Percentiles rank a stretch among this genome's conserved stretches.
phyloP scores from a whole-genome alignment of 1,284 basidiomycete genomes.

The Ustilago shanxiensis region DNA sequence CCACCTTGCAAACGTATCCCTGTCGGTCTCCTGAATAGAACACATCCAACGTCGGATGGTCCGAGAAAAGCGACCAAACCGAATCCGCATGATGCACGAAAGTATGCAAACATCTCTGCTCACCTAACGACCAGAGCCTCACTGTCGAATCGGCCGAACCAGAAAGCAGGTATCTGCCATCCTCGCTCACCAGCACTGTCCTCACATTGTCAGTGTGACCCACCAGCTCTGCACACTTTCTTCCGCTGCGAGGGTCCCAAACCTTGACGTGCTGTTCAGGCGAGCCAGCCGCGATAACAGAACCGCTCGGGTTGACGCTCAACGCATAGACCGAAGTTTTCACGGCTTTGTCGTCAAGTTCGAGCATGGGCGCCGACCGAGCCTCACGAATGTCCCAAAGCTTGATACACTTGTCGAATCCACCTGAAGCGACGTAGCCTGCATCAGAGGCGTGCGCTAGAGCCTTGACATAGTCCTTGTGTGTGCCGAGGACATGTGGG shows the following conservation, averaged over 20 bases:
- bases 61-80: slow-evolving; percentile 91
- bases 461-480: slow-evolving; percentile 91
- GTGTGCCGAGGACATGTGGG: slow-evolving; percentile 81
- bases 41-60: slow-evolving; percentile 86
- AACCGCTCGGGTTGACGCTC: slow-evolving; percentile 78
- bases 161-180: slow-evolving; percentile 78
- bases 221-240: slow-evolving; percentile 59
- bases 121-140: slow-evolving; percentile 92
- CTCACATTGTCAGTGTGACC: slow-evolving; percentile 98
- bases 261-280: slow-evolving; percentile 89
- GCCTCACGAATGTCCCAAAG: slow-evolving; percentile 78
- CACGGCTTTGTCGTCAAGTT: slow-evolving; percentile 47
- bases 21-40: slow-evolving; percentile 97
- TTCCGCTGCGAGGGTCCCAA: slow-evolving; percentile 84
- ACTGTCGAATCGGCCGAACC: slow-evolving; percentile 76
- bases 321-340: slow-evolving; percentile 69
- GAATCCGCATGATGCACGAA: slow-evolving; percentile 95
- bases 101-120: slow-evolving; percentile 91
- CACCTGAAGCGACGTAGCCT: slow-evolving; percentile 81
- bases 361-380: slow-evolving; percentile 60
- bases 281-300: slow-evolving; percentile 85
- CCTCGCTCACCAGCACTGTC: slow-evolving; percentile 86
- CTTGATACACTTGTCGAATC: slow-evolving; percentile 92
- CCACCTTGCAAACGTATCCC: slow-evolving; percentile 88
- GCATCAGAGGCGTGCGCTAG: slow-evolving; percentile 66